These are phyloP conservation scores for Holtermannia corniformis DNA, from an alignment of 768 basidiomycete species.

Conservation along the genomic window DNA sequence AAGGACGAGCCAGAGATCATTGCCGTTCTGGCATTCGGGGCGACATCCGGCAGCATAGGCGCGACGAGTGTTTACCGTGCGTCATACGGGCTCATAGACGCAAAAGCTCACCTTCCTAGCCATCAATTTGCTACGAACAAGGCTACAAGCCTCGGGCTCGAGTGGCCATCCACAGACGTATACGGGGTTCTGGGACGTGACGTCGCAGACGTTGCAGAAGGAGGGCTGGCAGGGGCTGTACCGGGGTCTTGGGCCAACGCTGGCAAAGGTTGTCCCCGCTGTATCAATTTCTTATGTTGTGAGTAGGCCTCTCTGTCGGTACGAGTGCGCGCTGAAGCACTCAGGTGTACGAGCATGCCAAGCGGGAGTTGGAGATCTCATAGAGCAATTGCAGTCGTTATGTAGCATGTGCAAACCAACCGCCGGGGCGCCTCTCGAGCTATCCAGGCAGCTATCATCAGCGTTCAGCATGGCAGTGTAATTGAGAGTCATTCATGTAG, in stretches of 20 bases:
- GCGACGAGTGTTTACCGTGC: conserved; percentile 73
- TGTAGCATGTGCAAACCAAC: no score
- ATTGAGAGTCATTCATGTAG: no score
- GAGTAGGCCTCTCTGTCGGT: neutral
- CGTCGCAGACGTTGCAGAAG: conserved; percentile 61
- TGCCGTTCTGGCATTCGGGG: conserved; percentile 80
- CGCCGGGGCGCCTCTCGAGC: no score
- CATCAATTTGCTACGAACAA: conserved; percentile 68
- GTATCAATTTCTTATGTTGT: conserved; percentile 97
- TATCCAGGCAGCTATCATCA: no score
- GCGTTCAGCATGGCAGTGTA: no score
- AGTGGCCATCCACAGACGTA: conserved; percentile 89
- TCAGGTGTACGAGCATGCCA: conserved; percentile 26
- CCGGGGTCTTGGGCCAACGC: conserved; percentile 74
- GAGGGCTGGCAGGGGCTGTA: conserved; percentile 96
- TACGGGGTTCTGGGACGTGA: conserved; percentile 77
- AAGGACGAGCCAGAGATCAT: conserved; percentile 82
- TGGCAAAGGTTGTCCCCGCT: conserved; percentile 93
- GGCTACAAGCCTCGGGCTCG: conserved; percentile 91
- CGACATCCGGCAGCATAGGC: conserved; percentile 84
- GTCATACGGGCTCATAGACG: conserved; percentile 4
- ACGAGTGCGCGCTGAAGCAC: neutral
- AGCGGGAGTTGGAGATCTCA: conserved; percentile 26
- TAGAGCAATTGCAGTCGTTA: no score
- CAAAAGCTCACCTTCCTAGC: conserved; percentile 10